Conservation (phyloP, 1,139 yeast species). For the Blastobotrys elegans region DNA sequence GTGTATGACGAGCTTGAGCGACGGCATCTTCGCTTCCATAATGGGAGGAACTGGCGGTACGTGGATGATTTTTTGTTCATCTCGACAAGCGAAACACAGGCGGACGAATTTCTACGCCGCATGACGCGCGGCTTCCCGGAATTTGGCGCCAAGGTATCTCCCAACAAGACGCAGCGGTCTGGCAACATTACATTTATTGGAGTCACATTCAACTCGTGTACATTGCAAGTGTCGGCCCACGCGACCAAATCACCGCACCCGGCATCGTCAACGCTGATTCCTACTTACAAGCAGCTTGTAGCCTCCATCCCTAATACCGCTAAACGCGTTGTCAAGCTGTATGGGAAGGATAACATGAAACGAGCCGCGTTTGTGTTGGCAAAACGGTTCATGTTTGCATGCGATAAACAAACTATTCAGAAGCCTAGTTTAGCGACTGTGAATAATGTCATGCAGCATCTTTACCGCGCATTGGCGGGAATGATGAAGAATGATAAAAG, state of each 20-base stretch:
- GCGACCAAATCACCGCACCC: not conserved
- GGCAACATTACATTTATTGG: slow-evolving; percentile 2
- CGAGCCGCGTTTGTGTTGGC: not conserved
- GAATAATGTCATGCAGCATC: not conserved
- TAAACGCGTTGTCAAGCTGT: not conserved
- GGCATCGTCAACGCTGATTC: not conserved
- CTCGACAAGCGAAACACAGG: slow-evolving; percentile 37
- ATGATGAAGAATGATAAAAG: not conserved
- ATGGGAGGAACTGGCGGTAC: slow-evolving; percentile 50
- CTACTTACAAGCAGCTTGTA: not conserved
- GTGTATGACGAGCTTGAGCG: slow-evolving; percentile 62
- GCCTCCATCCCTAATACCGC: not conserved
- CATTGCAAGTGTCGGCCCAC: not conserved
- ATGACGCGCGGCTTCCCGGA: slow-evolving; percentile 38
- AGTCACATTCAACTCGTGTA: not conserved
- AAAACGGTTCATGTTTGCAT: not conserved
- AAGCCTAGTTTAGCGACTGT: not conserved
- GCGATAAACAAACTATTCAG: not conserved
- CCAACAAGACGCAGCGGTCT: slow-evolving; percentile 46
- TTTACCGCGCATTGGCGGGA: not conserved
- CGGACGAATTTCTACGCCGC: slow-evolving; percentile 1
- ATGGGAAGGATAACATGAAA: not conserved
- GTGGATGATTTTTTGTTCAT: slow-evolving; percentile 85
- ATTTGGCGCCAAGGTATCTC: slow-evolving; percentile 60
- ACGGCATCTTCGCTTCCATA: slow-evolving; percentile 34